Evolutionary conservation across 441 rosid genomes (phyloP).

Genomic region (Breynia disticha): DNA sequence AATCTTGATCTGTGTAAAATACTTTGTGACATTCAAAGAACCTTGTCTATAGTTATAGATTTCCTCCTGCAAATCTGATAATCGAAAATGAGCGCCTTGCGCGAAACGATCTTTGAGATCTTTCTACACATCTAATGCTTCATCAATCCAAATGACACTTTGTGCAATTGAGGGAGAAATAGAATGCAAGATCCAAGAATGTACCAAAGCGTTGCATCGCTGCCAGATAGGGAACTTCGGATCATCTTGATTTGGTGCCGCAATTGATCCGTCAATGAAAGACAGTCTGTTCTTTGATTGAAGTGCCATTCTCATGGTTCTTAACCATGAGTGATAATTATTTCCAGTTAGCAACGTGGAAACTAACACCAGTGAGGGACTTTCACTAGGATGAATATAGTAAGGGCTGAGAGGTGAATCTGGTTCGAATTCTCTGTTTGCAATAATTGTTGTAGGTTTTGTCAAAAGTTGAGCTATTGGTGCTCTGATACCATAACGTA

Average conservation of each 20-base stretch:
- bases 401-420: no score
- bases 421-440: no score
- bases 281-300: not conserved
- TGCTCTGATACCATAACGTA: no score
- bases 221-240: fast-evolving
- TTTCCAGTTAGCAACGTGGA: not conserved
- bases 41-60: not conserved
- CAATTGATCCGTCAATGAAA: not conserved
- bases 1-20: not conserved
- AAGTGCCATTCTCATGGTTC: not conserved
- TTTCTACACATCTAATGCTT: not conserved
- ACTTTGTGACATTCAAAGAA: not conserved
- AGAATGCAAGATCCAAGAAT: not conserved
- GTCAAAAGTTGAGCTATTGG: no score
- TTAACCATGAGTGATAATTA: not conserved
- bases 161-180: not conserved
- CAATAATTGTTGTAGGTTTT: no score
- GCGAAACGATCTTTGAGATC: not conserved
- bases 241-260: not conserved
- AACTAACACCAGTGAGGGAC: not conserved
- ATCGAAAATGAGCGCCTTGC: not conserved
- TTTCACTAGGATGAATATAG: no score
- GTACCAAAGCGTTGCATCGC: not conserved
- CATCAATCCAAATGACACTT: not conserved
- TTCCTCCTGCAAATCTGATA: not conserved